Percentiles rank a stretch among this genome's conserved stretches.
Evolutionary conservation across 2,329 filamentous ascomycete genomes (phyloP).

Genomic region (Colletotrichum trifolii): DNA sequence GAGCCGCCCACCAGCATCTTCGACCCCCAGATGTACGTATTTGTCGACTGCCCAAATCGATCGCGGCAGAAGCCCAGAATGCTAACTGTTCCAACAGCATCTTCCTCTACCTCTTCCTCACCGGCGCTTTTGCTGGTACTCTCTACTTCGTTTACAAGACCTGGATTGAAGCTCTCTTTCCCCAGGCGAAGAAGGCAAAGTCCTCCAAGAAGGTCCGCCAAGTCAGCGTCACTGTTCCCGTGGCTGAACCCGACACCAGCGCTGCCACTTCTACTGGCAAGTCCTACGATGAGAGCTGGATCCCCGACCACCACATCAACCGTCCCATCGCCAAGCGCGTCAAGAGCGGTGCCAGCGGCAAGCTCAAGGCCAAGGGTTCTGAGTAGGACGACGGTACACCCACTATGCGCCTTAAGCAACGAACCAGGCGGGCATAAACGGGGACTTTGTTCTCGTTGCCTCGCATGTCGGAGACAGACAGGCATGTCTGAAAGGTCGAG

Average conservation of each 20-base stretch:
- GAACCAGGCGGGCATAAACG: constrained; percentile 21
- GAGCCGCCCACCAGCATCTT: constrained; percentile 92
- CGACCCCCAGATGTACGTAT: constrained; percentile 90
- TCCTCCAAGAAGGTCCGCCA: constrained; percentile 74
- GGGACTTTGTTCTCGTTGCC: too few relatives aligned
- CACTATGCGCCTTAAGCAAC: constrained; percentile 1
- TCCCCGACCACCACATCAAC: constrained; percentile 89
- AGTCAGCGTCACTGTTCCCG: constrained; percentile 68
- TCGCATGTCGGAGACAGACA: background rate
- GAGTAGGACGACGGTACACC: constrained; percentile 26
- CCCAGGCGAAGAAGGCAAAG: constrained; percentile 80
- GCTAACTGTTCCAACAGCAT: constrained; percentile 67
- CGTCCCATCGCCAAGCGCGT: constrained; percentile 78
- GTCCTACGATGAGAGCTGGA: constrained; percentile 93
- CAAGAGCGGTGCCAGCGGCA: constrained; percentile 66
- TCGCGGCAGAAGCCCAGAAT: constrained; percentile 59
- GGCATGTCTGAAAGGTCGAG: background rate
- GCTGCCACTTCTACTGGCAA: constrained; percentile 76
- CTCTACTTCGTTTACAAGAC: constrained; percentile 98
- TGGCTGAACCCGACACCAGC: constrained; percentile 77
- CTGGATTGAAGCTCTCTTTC: constrained; percentile 96
- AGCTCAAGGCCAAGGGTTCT: constrained; percentile 44
- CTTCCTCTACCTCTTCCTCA: constrained; percentile 96
- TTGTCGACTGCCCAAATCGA: background rate
- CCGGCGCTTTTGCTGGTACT: constrained; percentile 79